Evolutionary conservation across 73 alveolate genomes (phyloP).

Genomic region (Tetrahymena malaccensis): DNA sequence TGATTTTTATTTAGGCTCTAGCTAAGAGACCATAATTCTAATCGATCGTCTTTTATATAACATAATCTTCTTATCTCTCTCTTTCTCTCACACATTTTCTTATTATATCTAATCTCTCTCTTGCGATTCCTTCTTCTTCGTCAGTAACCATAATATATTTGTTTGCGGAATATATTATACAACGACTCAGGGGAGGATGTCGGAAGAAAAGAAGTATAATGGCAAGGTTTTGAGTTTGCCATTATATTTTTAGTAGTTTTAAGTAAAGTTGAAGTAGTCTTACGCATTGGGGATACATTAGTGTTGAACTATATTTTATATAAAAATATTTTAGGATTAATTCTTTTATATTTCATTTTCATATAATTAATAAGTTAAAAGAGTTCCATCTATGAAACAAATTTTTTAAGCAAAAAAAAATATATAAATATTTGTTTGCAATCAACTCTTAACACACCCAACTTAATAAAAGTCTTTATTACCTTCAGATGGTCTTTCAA

Average conservation of each 20-base stretch:
- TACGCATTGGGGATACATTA: slow-evolving; percentile 1
- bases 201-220: background rate
- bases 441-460: background rate
- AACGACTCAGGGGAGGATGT: slow-evolving; percentile 3
- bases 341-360: background rate
- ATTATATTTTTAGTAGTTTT: background rate
- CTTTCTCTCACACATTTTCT: background rate
- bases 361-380: background rate
- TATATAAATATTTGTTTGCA: background rate
- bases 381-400: background rate
- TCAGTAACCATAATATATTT: background rate
- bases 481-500: slow-evolving; percentile 42
- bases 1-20: background rate
- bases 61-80: background rate
- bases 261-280: background rate
- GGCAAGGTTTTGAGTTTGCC: background rate
- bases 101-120: background rate
- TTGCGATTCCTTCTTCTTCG: background rate
- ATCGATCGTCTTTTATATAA: background rate
- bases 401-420: background rate
- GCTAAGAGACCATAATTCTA: background rate
- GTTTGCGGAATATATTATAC: background rate
- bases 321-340: background rate
- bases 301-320: background rate
- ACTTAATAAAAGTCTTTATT: background rate